Conservation (phyloP, 2,329 filamentous ascomycete species). For the Colletotrichum viniferum region DNA sequence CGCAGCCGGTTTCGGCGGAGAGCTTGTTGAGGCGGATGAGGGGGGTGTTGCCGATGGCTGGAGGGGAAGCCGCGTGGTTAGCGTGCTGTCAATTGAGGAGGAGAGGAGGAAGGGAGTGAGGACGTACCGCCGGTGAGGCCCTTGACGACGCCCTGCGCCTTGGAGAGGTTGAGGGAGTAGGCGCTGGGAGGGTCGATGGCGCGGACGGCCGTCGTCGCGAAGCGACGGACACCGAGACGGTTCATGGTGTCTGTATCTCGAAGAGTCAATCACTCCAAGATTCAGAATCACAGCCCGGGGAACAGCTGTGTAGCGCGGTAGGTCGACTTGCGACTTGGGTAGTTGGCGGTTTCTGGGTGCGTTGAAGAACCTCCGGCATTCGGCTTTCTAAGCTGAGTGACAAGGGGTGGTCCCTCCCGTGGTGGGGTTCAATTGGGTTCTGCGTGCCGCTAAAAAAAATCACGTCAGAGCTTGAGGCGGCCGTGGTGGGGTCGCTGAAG, state of each 20-base stretch:
- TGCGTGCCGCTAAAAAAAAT: not conserved
- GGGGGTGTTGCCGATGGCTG: conserved; percentile 96
- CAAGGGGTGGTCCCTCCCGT: not conserved
- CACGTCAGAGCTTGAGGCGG: conserved; percentile 11
- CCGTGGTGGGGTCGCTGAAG: not conserved
- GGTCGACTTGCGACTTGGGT: not conserved
- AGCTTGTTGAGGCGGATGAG: conserved; percentile 88
- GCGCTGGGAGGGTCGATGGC: conserved; percentile 50
- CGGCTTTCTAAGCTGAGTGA: conserved; percentile 13
- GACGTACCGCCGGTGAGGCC: conserved; percentile 81
- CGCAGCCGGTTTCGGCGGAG: conserved; percentile 90
- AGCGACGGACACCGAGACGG: conserved; percentile 69
- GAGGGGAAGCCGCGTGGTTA: not conserved
- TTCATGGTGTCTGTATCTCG: conserved; percentile 60
- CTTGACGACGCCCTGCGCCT: conserved; percentile 78
- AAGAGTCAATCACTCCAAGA: not conserved
- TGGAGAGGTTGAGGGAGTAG: conserved; percentile 75
- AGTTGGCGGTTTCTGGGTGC: not conserved
- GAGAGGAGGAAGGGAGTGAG: not conserved
- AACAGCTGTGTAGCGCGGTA: not conserved
- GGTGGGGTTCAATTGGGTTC: conserved; percentile 19
- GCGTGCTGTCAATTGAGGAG: not conserved
- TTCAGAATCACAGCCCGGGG: not conserved
- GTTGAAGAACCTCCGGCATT: conserved; percentile 11
- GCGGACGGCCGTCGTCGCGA: conserved; percentile 64